Conservation (phyloP, 2,329 filamentous ascomycete genomes). For the Chaetomiaceae sp. region DNA sequence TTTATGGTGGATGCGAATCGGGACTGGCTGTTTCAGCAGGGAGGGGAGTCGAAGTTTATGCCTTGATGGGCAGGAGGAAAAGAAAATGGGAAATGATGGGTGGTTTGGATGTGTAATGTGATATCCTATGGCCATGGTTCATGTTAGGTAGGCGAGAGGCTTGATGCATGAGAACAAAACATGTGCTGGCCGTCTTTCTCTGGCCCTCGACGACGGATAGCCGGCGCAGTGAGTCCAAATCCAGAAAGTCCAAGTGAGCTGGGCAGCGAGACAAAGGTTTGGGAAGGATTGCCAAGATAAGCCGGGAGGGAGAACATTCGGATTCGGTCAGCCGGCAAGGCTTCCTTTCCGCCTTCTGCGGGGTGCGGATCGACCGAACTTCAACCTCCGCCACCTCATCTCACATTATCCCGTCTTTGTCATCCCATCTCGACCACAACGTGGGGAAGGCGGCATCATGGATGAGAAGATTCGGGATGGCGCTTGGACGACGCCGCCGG, state of each 20-base stretch:
- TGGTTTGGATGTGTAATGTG: not conserved
- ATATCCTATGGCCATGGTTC: not conserved
- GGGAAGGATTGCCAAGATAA: too few species aligned
- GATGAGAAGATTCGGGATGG: not conserved
- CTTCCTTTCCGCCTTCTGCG: not conserved
- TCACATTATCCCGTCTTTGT: too few species aligned
- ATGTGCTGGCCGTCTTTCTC: too few species aligned
- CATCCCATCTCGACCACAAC: too few species aligned
- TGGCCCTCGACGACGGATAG: too few species aligned
- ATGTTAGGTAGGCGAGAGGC: too few species aligned
- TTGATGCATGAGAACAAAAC: too few species aligned
- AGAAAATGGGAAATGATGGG: not conserved
- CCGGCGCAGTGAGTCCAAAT: too few species aligned
- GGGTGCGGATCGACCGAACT: not conserved
- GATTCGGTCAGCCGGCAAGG: not conserved
- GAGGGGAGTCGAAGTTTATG: conserved; percentile 24
- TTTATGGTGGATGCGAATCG: conserved; percentile 71
- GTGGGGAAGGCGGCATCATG: not conserved
- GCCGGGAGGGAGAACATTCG: too few species aligned
- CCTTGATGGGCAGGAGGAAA: conserved; percentile 5
- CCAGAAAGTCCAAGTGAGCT: too few species aligned
- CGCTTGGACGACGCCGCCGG: not conserved
- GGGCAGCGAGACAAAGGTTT: too few species aligned
- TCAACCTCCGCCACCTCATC: too few species aligned
- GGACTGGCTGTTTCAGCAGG: conserved; percentile 55